A percentile compares a stretch with the other conserved stretches of the same genome.
Conservation (phyloP, 2,329 filamentous ascomycete genomes). For the Alternaria postmessia region DNA sequence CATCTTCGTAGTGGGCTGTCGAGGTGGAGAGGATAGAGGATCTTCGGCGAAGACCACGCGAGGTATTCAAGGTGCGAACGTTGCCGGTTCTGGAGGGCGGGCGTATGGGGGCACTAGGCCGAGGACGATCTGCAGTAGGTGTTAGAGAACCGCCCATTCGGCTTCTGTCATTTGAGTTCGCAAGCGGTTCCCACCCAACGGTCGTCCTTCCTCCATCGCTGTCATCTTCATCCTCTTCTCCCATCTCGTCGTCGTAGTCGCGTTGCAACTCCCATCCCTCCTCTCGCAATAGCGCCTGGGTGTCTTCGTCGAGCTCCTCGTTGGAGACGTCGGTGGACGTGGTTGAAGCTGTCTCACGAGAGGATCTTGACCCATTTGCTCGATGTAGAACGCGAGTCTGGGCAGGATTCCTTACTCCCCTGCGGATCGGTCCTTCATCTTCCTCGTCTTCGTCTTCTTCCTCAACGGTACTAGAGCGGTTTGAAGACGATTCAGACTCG, state of each 20-base stretch:
- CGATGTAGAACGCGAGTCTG: conserved; percentile 42
- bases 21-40: conserved; percentile 48
- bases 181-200: conserved; percentile 56
- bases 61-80: conserved; percentile 43
- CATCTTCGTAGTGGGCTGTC: conserved; percentile 51
- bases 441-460: conserved; percentile 51
- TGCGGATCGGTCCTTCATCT: conserved; percentile 45
- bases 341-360: conserved; percentile 42
- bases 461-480: conserved; percentile 45
- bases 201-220: conserved; percentile 55
- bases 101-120: conserved; percentile 50
- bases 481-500: conserved; percentile 50
- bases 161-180: conserved; percentile 56
- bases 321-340: conserved; percentile 47
- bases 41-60: conserved; percentile 50
- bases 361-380: conserved; percentile 45
- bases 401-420: conserved; percentile 42
- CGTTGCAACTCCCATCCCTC: conserved; percentile 51
- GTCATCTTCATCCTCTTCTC: conserved; percentile 49
- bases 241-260: conserved; percentile 51
- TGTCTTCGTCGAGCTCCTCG: conserved; percentile 52
- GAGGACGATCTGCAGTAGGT: conserved; percentile 57
- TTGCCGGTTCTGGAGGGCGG: conserved; percentile 50
- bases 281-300: conserved; percentile 45
- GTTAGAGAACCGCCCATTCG: conserved; percentile 57